Percentiles rank a stretch among this genome's conserved stretches.
Conservation (phyloP, 345 rosid genomes). For the Pseudoturritis turrita region DNA sequence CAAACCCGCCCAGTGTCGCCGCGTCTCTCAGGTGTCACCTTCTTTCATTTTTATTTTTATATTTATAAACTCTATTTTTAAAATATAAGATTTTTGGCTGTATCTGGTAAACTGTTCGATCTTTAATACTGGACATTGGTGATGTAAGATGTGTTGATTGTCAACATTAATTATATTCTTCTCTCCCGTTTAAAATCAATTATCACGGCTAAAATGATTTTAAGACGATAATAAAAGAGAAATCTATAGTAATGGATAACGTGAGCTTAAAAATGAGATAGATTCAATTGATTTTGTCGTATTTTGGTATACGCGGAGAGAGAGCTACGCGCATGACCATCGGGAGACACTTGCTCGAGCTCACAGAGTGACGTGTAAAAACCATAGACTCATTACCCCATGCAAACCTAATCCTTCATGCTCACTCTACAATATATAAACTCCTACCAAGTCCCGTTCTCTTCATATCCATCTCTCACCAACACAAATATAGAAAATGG, state of each 20-base stretch:
- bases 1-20: slow-evolving; percentile 25
- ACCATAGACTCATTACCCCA: slow-evolving; percentile 6
- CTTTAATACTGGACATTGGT: not conserved
- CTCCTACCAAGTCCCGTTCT: not conserved
- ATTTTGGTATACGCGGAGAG: slow-evolving; percentile 1
- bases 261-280: not conserved
- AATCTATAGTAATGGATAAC: not conserved
- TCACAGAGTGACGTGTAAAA: slow-evolving; percentile 23
- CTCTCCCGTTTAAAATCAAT: not conserved
- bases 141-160: not conserved
- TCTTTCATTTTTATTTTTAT: not conserved
- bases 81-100: not conserved
- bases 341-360: slow-evolving; percentile 22
- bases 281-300: slow-evolving; percentile 14
- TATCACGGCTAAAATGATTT: not conserved
- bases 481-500: slow-evolving; percentile 9
- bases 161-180: not conserved
- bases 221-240: not conserved
- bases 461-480: slow-evolving; percentile 15
- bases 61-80: not conserved
- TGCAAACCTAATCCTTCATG: slow-evolving; percentile 22
- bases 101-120: not conserved
- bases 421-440: slow-evolving; percentile 18
- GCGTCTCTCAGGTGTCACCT: slow-evolving; percentile 15
- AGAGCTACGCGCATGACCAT: not conserved